Percentiles rank a stretch among this genome's conserved stretches.
phyloP scores from a whole-genome alignment of 306 rosid species.

The Quercus suber region DNA sequence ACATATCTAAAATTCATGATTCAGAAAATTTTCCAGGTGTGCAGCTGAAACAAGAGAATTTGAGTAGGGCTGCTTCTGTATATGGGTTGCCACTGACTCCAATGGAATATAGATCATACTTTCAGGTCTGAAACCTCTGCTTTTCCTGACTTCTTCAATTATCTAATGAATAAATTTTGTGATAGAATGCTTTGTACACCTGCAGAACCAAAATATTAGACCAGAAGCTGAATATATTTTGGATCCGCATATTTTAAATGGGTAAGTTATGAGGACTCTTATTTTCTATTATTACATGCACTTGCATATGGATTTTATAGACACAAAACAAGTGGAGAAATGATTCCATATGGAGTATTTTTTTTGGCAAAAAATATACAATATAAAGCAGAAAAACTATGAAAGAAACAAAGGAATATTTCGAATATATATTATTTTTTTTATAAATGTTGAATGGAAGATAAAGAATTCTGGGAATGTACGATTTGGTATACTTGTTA shows the following conservation, averaged over 20 bases:
- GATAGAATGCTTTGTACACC: constrained; percentile 2
- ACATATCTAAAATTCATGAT: constrained; percentile 27
- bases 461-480: neutral
- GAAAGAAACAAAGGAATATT: neutral
- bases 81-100: constrained; percentile 78
- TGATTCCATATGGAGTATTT: neutral
- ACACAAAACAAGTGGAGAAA: neutral
- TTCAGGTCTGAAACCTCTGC: constrained; percentile 54
- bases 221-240: constrained; percentile 74
- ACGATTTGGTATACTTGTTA: neutral
- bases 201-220: constrained; percentile 53
- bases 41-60: constrained; percentile 32
- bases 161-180: neutral
- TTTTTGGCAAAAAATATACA: too few relatives aligned
- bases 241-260: constrained; percentile 39
- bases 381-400: neutral
- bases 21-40: constrained; percentile 27
- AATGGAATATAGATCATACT: constrained; percentile 68
- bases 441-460: neutral
- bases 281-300: neutral
- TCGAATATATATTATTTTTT: too few relatives aligned
- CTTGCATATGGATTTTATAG: constrained; percentile 10
- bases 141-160: constrained; percentile 2
- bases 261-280: constrained; percentile 44
- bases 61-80: constrained; percentile 36